phyloP scores from a whole-genome alignment of 108 stramenopile genomes.

The Conticribra weissflogii region DNA sequence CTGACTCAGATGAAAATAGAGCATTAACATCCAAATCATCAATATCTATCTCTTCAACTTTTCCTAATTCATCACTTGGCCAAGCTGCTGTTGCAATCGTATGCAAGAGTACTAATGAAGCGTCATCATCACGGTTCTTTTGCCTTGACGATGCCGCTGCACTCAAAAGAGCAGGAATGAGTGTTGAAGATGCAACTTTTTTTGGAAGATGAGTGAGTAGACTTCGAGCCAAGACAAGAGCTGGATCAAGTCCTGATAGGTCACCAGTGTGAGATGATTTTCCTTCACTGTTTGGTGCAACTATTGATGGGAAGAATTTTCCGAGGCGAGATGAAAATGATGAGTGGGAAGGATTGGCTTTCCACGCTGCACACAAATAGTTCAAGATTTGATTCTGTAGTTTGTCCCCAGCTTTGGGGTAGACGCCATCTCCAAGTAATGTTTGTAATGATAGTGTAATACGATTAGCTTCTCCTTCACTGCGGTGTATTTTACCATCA shows the following conservation, averaged over 20 bases:
- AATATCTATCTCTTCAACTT: slow-evolving; percentile 21
- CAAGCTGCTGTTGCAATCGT: slow-evolving; percentile 33
- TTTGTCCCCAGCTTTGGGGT: slow-evolving; percentile 20
- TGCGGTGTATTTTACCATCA: slow-evolving; percentile 4
- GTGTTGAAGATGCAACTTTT: slow-evolving; percentile 24
- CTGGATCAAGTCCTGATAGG: slow-evolving; percentile 32
- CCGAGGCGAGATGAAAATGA: slow-evolving; percentile 43
- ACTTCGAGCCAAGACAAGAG: slow-evolving; percentile 55
- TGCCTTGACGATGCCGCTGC: slow-evolving; percentile 37
- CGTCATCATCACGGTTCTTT: slow-evolving; percentile 23
- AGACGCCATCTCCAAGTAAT: slow-evolving; percentile 32
- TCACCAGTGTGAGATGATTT: slow-evolving; percentile 8
- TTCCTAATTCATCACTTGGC: slow-evolving; percentile 26
- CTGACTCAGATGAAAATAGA: slow-evolving; percentile 20
- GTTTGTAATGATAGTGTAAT: slow-evolving; percentile 38
- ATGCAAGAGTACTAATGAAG: slow-evolving; percentile 45
- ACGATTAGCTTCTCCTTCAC: slow-evolving; percentile 26
- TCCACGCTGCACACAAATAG: slow-evolving; percentile 50
- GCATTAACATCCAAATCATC: slow-evolving; percentile 36
- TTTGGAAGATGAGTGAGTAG: slow-evolving; percentile 56
- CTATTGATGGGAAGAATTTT: slow-evolving; percentile 43
- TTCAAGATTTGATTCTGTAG: slow-evolving; percentile 43
- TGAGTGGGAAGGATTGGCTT: slow-evolving; percentile 40
- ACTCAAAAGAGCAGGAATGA: slow-evolving; percentile 50
- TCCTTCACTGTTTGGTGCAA: slow-evolving; percentile 16